Base-by-base conservation (phyloP, 768 basidiomycete species). In the Zangia roseola region DNA sequence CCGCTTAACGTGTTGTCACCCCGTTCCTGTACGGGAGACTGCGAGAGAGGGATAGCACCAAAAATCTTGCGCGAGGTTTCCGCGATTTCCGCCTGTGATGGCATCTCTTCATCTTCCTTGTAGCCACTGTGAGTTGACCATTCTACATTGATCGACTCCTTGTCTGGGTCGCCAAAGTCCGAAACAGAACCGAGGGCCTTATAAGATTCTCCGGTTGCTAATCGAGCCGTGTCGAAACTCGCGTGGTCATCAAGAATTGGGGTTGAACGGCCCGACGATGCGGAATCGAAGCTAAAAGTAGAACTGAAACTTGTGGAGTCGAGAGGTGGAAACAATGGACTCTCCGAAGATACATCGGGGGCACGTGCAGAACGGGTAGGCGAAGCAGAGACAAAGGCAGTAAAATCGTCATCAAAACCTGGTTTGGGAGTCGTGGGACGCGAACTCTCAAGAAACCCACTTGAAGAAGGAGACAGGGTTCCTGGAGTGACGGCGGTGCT, bases 351-450 rank as follows among this genome's bases (percentile, higher is more conserved):
- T 6, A 12, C 4, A 4, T 4, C 47, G 17, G 49, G 34, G 21
- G 42, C 13, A 21, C 17, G 39, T 12, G 43, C 26, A 2, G 54
- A 41, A 25, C 33, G 53, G 24, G 60, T 49, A 39, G 71, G 79
- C 21, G 60, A 49, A n/a, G 84, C 85, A 26, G 84, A 83, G 16
- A 89, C 77, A 53, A 88, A 88, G 24, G 80, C 82, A 2, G 82
- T 76, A 59, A 93, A 93, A 63, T 93, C 86, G 58, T 92, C 90
- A 45, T 91, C 90, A 56, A 92, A 81, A 14, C 76, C 74, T n/a
- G 53, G 38, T 38, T 45, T 48, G 20, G 61, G 81, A 4, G 74
- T 74, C 43, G 63, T 57, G 19, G 61, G 58, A 9, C 55, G 54
- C 33, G 57, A 62, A n/a, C 30, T 50, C 26, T 50, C 55, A 16